Evolutionary conservation across 495 filamentous ascomycete genomes (phyloP).

Genomic region (Niebla homalea): DNA sequence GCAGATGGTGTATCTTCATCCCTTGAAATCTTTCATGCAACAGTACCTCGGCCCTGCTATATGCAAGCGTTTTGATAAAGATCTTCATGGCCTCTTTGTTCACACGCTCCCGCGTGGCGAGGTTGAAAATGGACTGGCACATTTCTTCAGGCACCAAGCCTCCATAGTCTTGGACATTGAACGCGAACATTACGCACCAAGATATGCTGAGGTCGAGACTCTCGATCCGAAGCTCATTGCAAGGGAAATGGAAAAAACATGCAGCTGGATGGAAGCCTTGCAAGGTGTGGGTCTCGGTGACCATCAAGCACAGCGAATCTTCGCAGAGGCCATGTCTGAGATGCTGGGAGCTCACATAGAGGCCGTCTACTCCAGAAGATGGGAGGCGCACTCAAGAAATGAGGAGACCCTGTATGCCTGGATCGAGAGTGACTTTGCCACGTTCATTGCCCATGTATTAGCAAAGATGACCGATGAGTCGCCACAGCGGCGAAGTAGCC

Average conservation of each 20-base stretch:
- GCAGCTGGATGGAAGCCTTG: constrained; percentile 46
- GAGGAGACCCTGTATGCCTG: constrained; percentile 48
- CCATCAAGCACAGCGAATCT: constrained; percentile 58
- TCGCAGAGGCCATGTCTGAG: constrained; percentile 59
- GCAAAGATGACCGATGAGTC: constrained; percentile 29
- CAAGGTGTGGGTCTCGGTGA: constrained; percentile 62
- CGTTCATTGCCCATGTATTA: constrained; percentile 51
- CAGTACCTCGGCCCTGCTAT: constrained; percentile 23
- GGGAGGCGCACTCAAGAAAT: constrained; percentile 43
- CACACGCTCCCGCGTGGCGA: constrained; percentile 44
- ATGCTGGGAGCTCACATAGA: constrained; percentile 55
- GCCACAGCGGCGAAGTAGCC: constrained; percentile 12
- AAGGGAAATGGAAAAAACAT: constrained; percentile 7
- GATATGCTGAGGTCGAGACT: constrained; percentile 7
- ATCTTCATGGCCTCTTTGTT: constrained; percentile 52
- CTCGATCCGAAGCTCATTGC: constrained; percentile 9
- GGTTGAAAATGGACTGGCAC: constrained; percentile 37
- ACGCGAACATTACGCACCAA: background rate
- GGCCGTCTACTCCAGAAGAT: constrained; percentile 44
- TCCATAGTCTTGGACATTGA: constrained; percentile 38
- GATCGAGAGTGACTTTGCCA: constrained; percentile 58
- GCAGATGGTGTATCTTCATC: constrained; percentile 33
- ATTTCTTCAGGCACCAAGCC: constrained; percentile 39
- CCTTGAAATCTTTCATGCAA: constrained; percentile 29
- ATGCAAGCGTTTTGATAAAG: constrained; percentile 36